Evolutionary conservation across 345 rosid genomes (phyloP), one percentile per base, ranked within the genome.

Genomic region (Eucalyptus curtisii): DNA sequence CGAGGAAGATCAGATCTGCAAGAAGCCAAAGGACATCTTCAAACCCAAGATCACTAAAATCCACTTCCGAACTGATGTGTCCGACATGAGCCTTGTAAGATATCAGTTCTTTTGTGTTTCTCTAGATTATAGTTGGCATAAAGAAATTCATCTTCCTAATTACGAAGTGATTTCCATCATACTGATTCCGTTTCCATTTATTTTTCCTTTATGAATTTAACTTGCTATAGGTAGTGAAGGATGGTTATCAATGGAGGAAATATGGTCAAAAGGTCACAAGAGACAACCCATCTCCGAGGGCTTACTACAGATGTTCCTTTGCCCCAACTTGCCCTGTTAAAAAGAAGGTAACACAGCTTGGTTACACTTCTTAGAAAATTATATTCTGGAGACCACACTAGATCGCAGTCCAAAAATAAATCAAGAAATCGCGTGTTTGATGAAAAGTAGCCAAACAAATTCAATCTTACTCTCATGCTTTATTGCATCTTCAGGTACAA

Each of bases 181-280:
- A 11, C 49, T 47, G 61, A 68, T 37, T 76, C 16, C 13, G 19
- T 44, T 45, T 3, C 47, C 30, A n/a, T 22, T 20, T 15, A 45
- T 44, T 84, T 37, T 55, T 30, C 25, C 42, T 49, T 4, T 52
- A 20, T 10, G 37, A 8, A 17, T 49, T 31, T 22, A 31, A 47
- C 59, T 44, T 89, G 52, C 55, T 86, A 37, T 90, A 95, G 99
- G 92, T 93, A 76, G 96, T 95, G 88, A 96, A 91, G 64, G 99
- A 97, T 94, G 99, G 99, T 64, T 96, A 93, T 92, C 98, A 97
- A 91, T 97, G 99, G 99, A 94, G 99, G 89, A 97, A 97, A 92
- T 97, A 97, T 49, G 99, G 99, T 37, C 99, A 97, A 90, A 97
- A 97, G 91, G 98, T 96, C 27, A 97, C 99, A 30, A 95, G 96